phyloP scores from a whole-genome alignment of 2,329 filamentous ascomycete genomes.

The Neonectria neomacrospora region DNA sequence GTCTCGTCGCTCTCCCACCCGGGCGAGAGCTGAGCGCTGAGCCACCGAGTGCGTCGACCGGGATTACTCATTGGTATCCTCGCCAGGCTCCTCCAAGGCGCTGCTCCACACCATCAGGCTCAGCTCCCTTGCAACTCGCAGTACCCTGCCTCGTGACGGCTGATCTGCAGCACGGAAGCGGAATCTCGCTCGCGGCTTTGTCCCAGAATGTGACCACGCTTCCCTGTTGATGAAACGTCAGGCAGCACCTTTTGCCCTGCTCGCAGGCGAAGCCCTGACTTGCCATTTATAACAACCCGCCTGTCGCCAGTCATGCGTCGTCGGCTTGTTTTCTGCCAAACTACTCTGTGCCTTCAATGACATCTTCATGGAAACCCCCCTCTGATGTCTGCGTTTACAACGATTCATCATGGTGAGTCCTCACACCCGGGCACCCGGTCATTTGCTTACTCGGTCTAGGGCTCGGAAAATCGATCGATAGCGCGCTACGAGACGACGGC shows the following conservation, averaged over 20 bases:
- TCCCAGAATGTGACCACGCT: conserved; percentile 11
- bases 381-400: conserved; percentile 24
- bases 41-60: conserved; percentile 26
- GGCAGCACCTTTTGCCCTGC: conserved; percentile 19
- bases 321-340: neutral
- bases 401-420: conserved; percentile 44
- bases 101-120: conserved; percentile 27
- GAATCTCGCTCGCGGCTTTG: neutral
- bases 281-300: conserved; percentile 25
- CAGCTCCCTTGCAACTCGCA: conserved; percentile 24
- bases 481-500: conserved; percentile 67
- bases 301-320: conserved; percentile 4
- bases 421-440: neutral
- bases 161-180: conserved; percentile 5
- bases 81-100: conserved; percentile 5
- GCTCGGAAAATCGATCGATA: conserved; percentile 47
- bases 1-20: conserved; percentile 20
- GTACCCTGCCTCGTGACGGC: conserved; percentile 32
- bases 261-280: neutral
- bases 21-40: conserved; percentile 36
- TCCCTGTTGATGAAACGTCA: conserved; percentile 16
- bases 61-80: conserved; percentile 23
- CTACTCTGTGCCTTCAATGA: conserved; percentile 27
- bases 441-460: conserved; percentile 48
- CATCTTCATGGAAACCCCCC: conserved; percentile 9